These are phyloP conservation scores for Hericium rajendrae DNA, from an alignment of 768 basidiomycete species.

Conservation along the genomic window DNA sequence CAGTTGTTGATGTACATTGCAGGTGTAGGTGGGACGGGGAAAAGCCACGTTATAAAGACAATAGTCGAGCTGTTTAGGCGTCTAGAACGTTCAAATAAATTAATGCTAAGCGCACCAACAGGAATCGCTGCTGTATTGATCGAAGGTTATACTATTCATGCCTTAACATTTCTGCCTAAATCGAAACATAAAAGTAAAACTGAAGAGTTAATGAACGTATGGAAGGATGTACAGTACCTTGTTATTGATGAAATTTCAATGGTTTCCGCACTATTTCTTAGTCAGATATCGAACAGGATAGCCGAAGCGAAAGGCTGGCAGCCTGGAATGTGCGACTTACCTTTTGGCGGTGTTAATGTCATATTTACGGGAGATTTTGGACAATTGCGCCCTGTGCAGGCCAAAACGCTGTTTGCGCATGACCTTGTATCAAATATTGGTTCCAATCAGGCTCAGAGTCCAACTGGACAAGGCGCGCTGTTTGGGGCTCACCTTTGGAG, in stretches of 20 bases:
- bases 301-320: neutral
- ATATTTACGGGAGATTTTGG: neutral
- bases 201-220: constrained; percentile 6
- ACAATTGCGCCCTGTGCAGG: neutral
- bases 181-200: neutral
- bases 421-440: neutral
- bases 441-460: neutral
- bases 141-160: constrained; percentile 21
- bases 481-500: neutral
- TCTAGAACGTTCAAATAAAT: too few relatives aligned
- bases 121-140: constrained; percentile 22
- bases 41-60: constrained; percentile 20
- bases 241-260: neutral
- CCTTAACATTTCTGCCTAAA: constrained; percentile 15
- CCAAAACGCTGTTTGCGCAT: neutral
- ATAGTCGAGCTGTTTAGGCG: constrained; percentile 15
- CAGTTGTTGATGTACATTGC: constrained; percentile 22
- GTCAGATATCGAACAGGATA: neutral
- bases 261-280: neutral
- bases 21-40: constrained; percentile 23
- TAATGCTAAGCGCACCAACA: constrained; percentile 19
- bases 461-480: neutral
- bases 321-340: neutral
- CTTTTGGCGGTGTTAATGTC: neutral
- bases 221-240: constrained; percentile 11